phyloP scores from a whole-genome alignment of 768 basidiomycete species.

The Psilocybe subaeruginosa region DNA sequence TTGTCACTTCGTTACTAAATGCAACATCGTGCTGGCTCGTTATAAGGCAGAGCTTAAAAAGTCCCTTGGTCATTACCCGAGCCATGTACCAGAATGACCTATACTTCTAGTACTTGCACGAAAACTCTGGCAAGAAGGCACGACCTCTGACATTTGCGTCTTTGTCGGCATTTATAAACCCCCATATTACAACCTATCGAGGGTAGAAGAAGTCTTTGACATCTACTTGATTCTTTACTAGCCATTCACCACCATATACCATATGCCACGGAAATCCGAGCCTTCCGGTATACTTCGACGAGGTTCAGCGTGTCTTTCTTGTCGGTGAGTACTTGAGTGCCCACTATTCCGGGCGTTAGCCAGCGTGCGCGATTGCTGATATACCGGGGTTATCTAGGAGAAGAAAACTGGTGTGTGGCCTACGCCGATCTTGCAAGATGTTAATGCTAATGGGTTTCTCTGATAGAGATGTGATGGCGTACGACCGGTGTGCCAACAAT shows the following conservation, averaged over 20 bases:
- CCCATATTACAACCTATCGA: constrained; percentile 1
- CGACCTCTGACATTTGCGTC: constrained; percentile 6
- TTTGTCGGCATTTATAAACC: constrained; percentile 15
- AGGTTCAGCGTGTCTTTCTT: constrained; percentile 47
- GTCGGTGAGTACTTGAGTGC: constrained; percentile 35
- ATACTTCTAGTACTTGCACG: constrained; percentile 19
- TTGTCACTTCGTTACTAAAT: constrained; percentile 8
- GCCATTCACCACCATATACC: constrained; percentile 16
- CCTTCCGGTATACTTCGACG: constrained; percentile 33
- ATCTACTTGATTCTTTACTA: constrained; percentile 8
- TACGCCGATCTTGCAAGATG: neutral
- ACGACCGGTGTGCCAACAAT: constrained; percentile 59
- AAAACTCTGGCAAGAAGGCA: constrained; percentile 10
- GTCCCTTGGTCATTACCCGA: constrained; percentile 4
- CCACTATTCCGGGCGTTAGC: neutral
- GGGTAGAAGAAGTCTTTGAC: constrained; percentile 8
- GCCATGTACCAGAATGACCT: constrained; percentile 14
- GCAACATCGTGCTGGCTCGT: neutral
- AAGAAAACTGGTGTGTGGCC: constrained; percentile 42
- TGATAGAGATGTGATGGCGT: constrained; percentile 62
- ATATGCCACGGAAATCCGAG: constrained; percentile 28
- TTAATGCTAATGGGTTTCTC: neutral
- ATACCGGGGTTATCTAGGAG: constrained; percentile 30
- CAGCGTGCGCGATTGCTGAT: neutral
- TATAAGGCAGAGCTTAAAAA: constrained; percentile 7